Evolutionary conservation across 2,329 filamentous ascomycete species (phyloP).

Genomic region (Botryotinia convoluta): DNA sequence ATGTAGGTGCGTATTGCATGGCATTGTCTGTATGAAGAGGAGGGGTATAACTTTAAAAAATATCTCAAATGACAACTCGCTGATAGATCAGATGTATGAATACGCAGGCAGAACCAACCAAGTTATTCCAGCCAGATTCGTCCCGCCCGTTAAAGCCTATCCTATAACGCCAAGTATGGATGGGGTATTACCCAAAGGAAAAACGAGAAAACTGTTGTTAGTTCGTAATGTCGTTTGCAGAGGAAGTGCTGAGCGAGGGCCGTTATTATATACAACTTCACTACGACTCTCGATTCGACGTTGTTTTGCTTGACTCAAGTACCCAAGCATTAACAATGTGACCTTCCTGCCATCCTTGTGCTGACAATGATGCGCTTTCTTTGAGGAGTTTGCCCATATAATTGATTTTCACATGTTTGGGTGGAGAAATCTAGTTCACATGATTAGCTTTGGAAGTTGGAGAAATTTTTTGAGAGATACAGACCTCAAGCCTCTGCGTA

Average conservation of each 20-base stretch:
- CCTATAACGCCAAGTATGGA: slow-evolving; percentile 4
- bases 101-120: not conserved
- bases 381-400: slow-evolving; percentile 81
- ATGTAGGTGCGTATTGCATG: not conserved
- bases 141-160: not conserved
- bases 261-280: slow-evolving; percentile 9
- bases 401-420: slow-evolving; percentile 64
- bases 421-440: slow-evolving; percentile 48
- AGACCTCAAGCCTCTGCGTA: slow-evolving; percentile 60
- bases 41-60: not conserved
- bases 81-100: not conserved
- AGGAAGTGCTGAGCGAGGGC: not conserved
- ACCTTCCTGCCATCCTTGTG: slow-evolving; percentile 73
- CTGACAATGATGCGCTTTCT: slow-evolving; percentile 61
- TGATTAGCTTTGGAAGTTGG: slow-evolving; percentile 15
- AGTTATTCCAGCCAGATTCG: slow-evolving; percentile 1
- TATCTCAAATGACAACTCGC: not conserved
- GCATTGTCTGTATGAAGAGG: not conserved
- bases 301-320: not conserved
- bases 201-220: not conserved
- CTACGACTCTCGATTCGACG: not conserved
- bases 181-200: slow-evolving; percentile 13
- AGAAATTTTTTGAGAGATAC: slow-evolving; percentile 34
- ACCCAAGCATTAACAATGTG: slow-evolving; percentile 68
- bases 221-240: not conserved